Conservation (phyloP, 768 basidiomycete genomes). For the Auriscalpium orientale region DNA sequence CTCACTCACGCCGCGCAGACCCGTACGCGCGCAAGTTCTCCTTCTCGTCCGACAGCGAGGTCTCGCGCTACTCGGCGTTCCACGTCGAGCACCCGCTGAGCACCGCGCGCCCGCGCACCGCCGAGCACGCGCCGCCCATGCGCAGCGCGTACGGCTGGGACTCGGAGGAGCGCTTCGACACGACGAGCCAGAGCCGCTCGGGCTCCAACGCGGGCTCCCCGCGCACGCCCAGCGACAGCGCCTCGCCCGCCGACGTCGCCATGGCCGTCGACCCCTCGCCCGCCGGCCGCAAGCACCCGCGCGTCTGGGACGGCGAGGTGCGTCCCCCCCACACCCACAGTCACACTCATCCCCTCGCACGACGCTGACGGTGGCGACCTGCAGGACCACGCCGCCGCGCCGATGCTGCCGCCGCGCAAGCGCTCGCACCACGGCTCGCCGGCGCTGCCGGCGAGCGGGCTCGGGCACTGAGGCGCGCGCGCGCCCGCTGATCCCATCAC, state of each 20-base stretch:
- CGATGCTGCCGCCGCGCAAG: conserved; percentile 1
- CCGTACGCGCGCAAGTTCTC: conserved; percentile 12
- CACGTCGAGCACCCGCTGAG: not conserved
- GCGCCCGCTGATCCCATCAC: not conserved
- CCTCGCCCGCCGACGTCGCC: conserved; percentile 1
- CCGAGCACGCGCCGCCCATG: conserved; percentile 3
- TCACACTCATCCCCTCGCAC: not conserved
- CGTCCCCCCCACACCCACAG: not conserved
- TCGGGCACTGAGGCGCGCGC: not conserved
- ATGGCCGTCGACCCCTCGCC: not conserved
- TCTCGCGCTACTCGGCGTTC: conserved; percentile 6
- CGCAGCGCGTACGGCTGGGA: conserved; percentile 13
- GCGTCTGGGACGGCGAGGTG: conserved; percentile 13
- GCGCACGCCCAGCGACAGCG: conserved; percentile 10
- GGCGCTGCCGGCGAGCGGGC: not conserved
- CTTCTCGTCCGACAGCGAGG: conserved; percentile 4
- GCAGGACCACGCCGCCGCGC: not conserved
- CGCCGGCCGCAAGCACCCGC: conserved; percentile 12
- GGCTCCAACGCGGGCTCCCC: conserved; percentile 1
- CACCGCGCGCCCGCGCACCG: not conserved
- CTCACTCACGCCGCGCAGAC: too few relatives aligned
- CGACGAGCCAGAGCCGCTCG: not conserved
- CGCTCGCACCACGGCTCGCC: not conserved
- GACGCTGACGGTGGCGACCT: too few relatives aligned
- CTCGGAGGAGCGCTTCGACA: conserved; percentile 11